Percentiles rank a stretch among this genome's conserved stretches.
Conservation (phyloP, 1,284 basidiomycete species). For the Apiotrichum sp. region DNA sequence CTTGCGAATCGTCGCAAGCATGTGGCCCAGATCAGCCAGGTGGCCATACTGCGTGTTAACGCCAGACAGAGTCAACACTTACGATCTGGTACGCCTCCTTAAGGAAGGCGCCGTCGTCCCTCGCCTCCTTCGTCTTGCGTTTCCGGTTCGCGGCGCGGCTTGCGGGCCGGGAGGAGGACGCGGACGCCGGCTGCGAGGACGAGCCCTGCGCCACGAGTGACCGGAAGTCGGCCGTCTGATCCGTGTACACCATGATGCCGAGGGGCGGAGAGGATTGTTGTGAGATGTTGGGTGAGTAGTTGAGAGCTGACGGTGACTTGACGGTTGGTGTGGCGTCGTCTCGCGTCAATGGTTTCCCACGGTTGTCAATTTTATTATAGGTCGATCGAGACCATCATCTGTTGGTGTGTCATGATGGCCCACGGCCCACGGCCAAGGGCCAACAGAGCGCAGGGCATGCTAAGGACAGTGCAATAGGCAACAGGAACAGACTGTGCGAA, state of each 20-base stretch:
- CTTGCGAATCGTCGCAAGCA: conserved; percentile 38
- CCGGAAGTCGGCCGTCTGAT: conserved; percentile 21
- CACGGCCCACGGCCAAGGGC: too few relatives aligned
- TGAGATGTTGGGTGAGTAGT: background rate
- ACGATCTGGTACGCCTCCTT: conserved; percentile 46
- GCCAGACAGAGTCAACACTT: conserved; percentile 5
- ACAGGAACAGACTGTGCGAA: too few relatives aligned
- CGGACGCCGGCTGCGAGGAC: background rate
- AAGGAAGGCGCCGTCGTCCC: conserved; percentile 32
- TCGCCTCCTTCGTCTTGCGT: background rate
- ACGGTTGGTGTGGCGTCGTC: too few relatives aligned
- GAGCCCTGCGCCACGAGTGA: conserved; percentile 18
- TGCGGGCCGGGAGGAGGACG: conserved; percentile 15
- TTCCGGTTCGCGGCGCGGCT: conserved; percentile 5
- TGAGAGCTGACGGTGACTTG: too few relatives aligned
- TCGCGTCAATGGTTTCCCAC: too few relatives aligned
- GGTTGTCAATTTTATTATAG: too few relatives aligned
- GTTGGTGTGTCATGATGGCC: too few relatives aligned
- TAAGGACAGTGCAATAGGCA: too few relatives aligned
- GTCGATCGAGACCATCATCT: too few relatives aligned
- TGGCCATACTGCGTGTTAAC: conserved; percentile 32
- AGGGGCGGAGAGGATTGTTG: background rate
- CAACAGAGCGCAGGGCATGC: too few relatives aligned
- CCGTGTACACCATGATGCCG: conserved; percentile 18
- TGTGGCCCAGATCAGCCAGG: conserved; percentile 30